A percentile compares a stretch with the other conserved stretches of the same genome.
phyloP scores from a whole-genome alignment of 2,329 filamentous ascomycete genomes.

The Anthostomella pinea region DNA sequence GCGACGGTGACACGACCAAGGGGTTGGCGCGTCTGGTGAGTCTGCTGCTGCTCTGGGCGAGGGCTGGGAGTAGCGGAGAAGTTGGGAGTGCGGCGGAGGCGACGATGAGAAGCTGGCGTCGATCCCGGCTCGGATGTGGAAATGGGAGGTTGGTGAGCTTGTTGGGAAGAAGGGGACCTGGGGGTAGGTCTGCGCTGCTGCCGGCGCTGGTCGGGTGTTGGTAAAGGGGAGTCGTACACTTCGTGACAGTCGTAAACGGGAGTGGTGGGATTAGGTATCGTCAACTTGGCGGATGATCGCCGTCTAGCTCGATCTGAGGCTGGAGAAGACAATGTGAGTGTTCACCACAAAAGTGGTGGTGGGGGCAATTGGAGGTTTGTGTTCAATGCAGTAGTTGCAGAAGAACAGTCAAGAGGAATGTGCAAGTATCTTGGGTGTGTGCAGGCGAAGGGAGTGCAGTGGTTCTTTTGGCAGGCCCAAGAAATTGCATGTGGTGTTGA shows the following conservation, averaged over 20 bases:
- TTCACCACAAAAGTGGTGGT: slow-evolving; percentile 40
- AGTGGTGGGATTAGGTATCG: slow-evolving; percentile 38
- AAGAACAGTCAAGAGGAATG: background rate
- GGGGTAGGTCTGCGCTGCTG: slow-evolving; percentile 28
- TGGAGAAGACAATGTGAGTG: slow-evolving; percentile 48
- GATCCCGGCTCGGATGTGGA: slow-evolving; percentile 28
- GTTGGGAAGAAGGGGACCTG: slow-evolving; percentile 7
- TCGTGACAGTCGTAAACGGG: slow-evolving; percentile 55
- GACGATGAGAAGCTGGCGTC: slow-evolving; percentile 45
- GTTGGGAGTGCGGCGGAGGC: slow-evolving; percentile 51
- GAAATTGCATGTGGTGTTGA: too few species aligned
- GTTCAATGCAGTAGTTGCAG: slow-evolving; percentile 6
- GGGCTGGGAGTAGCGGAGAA: slow-evolving; percentile 46
- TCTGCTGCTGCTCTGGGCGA: slow-evolving; percentile 27
- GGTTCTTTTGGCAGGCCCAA: too few species aligned
- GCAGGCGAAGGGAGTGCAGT: too few species aligned
- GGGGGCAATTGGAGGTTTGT: slow-evolving; percentile 19
- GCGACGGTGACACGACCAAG: slow-evolving; percentile 43
- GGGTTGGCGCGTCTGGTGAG: slow-evolving; percentile 28
- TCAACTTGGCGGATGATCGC: slow-evolving; percentile 44
- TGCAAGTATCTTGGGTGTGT: too few species aligned
- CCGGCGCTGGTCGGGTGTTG: slow-evolving; percentile 41
- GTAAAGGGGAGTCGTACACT: slow-evolving; percentile 44
- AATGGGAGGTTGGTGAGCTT: too few species aligned
- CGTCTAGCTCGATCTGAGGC: slow-evolving; percentile 34